Base-by-base conservation (phyloP, 1,284 basidiomycete species). In the Heterobasidion parviporum region DNA sequence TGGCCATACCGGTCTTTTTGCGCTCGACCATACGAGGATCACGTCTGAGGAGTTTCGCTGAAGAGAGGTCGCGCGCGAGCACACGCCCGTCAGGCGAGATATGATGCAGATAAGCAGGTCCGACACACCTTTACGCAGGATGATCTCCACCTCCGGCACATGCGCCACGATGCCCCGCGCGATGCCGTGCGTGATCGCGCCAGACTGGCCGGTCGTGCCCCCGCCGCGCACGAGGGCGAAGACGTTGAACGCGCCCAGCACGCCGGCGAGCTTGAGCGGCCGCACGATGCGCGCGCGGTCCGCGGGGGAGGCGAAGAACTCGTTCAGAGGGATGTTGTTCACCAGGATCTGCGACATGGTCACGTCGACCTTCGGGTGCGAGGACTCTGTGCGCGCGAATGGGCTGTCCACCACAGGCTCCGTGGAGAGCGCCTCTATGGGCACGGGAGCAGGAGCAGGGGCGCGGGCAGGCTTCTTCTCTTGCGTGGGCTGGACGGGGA, bases 1-100 rank as follows among this genome's bases (percentile, higher is more conserved):
- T 98, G 60, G 87, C 84, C 63, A 85, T 71, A 59, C 91, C 91
- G 8, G 96, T 94, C 80, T 98, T 98, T 76, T 99, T 99, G 63
- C 96, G 82, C 76, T 99, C 96, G 35, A 98, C 94, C 88, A 95
- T 92, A 72, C 96, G 89, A 50, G 94, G 92, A 75, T 99, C 96
- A 67, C 96, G 86, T 70, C 85, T 85, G 58, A 94, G 73, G 43
- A 96, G 75, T 74, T 93, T 89, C 60, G 92, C 95, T 94, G 70
- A 26, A 26, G 26, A 26, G 26, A 5, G 3, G 26, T 6, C 26
- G 26, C 26, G 26, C 26, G 43, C 43, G 43, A 14, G 16, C 14
- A 14, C 43, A 16, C 43, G 43, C 16, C 14, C 14, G 43, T 44
- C 14, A 44, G 16, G 16, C 14, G 43, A 44, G 43, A 44, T 5